Evolutionary conservation across 768 basidiomycete species (phyloP).

Genomic region (Dendrothele bispora): DNA sequence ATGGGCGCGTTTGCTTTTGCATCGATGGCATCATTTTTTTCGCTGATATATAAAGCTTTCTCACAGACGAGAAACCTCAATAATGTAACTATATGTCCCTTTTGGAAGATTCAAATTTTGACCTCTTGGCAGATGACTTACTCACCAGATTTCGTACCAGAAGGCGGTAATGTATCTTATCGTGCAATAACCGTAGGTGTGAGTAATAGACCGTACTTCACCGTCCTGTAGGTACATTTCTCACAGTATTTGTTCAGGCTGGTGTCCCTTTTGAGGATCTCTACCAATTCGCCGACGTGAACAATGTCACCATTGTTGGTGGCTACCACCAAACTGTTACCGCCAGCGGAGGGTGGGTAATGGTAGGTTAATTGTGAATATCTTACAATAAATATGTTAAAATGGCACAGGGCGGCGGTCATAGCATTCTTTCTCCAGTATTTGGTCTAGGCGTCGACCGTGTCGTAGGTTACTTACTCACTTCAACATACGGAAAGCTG

Average conservation of each 20-base stretch:
- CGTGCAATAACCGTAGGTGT: too few species aligned
- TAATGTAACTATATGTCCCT: too few species aligned
- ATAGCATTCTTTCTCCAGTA: constrained; percentile 20
- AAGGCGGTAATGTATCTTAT: too few species aligned
- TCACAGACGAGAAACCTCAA: too few species aligned
- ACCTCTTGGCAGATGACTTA: too few species aligned
- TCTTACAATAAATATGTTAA: background rate
- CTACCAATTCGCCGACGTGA: constrained; percentile 32
- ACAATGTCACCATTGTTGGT: constrained; percentile 35
- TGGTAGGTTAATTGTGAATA: background rate
- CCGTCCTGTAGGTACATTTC: too few species aligned
- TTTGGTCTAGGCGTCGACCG: constrained; percentile 23
- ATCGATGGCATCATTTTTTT: too few species aligned
- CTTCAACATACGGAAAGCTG: background rate
- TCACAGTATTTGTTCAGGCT: constrained; percentile 19
- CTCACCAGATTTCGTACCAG: too few species aligned
- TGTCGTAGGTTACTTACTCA: constrained; percentile 15
- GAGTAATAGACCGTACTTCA: too few species aligned
- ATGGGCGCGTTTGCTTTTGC: too few species aligned
- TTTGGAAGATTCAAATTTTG: too few species aligned
- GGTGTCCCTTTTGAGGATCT: constrained; percentile 28
- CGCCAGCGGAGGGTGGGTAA: constrained; percentile 30
- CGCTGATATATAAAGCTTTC: too few species aligned
- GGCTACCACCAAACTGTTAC: constrained; percentile 32
- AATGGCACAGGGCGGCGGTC: constrained; percentile 19